Conservation (phyloP, 106 monocot species). For the Allium cepa region DNA sequence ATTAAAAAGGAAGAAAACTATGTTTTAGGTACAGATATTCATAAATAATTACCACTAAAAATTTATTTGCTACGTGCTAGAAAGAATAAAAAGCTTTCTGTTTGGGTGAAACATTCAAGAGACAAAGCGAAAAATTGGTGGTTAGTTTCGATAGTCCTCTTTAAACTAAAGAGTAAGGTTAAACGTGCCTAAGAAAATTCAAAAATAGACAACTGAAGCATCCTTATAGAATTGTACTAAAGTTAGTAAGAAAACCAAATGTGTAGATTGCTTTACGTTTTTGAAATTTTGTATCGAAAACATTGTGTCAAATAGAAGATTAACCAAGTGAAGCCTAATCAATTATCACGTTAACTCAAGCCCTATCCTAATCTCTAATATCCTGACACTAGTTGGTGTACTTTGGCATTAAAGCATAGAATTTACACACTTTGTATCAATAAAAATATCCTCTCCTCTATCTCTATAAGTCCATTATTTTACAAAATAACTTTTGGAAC, state of each 20-base stretch:
- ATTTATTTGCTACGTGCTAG: background rate
- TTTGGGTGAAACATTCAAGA: constrained; percentile 67
- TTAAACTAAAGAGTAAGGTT: constrained; percentile 51
- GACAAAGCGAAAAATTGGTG: constrained; percentile 45
- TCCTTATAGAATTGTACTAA: background rate
- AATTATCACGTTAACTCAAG: no score
- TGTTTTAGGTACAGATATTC: background rate
- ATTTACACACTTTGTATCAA: no score
- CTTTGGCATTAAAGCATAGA: no score
- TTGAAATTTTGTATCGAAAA: no score
- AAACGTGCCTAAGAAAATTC: constrained; percentile 31
- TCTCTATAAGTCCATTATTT: no score
- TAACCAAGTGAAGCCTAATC: no score
- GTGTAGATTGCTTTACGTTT: background rate
- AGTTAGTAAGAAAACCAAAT: background rate
- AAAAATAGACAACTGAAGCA: background rate
- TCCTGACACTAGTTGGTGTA: no score
- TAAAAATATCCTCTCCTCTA: no score
- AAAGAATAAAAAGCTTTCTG: constrained; percentile 16
- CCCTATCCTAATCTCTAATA: no score
- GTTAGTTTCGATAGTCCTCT: constrained; percentile 60
- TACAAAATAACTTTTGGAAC: no score
- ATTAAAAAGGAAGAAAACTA: background rate
- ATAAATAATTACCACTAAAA: background rate
- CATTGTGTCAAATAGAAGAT: no score